Conservation (phyloP, 331 rosid species). For the Ulmus americana region DNA sequence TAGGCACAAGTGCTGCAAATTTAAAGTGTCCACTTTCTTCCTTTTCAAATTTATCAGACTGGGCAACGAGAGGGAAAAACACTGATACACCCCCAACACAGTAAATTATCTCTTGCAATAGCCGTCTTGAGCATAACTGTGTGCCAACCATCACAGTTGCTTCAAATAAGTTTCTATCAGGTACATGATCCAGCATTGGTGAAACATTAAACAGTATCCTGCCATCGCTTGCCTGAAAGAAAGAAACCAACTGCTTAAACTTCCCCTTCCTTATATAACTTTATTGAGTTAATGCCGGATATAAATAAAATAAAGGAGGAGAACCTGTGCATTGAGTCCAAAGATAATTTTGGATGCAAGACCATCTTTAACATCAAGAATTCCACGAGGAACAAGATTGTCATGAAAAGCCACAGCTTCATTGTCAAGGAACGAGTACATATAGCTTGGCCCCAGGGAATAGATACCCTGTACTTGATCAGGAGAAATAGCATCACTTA, state of each 20-base stretch:
- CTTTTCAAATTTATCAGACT: constrained; percentile 54
- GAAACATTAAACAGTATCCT: constrained; percentile 86
- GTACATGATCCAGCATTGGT: constrained; percentile 50
- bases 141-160: constrained; percentile 81
- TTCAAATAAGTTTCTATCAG: constrained; percentile 69
- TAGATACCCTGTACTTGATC: constrained; percentile 87
- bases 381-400: constrained; percentile 59
- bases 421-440: constrained; percentile 87
- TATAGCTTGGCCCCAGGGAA: constrained; percentile 91
- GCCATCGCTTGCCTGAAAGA: constrained; percentile 82
- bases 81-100: constrained; percentile 98
- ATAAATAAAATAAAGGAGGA: neutral
- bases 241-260: constrained; percentile 14
- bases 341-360: constrained; percentile 77
- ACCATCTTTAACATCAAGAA: constrained; percentile 82
- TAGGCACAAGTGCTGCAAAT: constrained; percentile 31
- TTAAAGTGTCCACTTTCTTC: constrained; percentile 45
- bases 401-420: constrained; percentile 67
- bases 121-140: constrained; percentile 83
- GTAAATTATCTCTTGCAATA: constrained; percentile 83
- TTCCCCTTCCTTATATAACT: neutral
- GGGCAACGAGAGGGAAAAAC: constrained; percentile 82
- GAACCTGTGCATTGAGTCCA: constrained; percentile 96
- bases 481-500: constrained; percentile 70
- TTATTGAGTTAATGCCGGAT: neutral